These are phyloP conservation scores for Crithidia brevicula DNA, from an alignment of 208 protist species.

Conservation along the genomic window DNA sequence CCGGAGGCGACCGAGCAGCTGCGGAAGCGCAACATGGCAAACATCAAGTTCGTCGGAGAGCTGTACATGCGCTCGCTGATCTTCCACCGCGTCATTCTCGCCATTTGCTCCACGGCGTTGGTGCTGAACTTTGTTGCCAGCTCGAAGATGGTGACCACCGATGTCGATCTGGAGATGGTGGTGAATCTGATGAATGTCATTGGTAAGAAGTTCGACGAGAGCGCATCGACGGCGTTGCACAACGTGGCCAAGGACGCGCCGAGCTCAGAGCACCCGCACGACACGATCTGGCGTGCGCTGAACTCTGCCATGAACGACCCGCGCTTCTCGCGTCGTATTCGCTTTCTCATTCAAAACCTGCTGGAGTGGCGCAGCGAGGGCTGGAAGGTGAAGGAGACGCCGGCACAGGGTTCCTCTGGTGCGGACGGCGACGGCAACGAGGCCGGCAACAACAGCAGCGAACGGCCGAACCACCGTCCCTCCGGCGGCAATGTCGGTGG, in stretches of 20 bases:
- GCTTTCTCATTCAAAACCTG: slow-evolving; percentile 87
- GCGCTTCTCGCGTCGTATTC: slow-evolving; percentile 75
- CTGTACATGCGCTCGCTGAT: slow-evolving; percentile 82
- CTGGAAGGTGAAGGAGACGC: slow-evolving; percentile 65
- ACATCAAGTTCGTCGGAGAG: slow-evolving; percentile 92
- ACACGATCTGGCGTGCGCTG: slow-evolving; percentile 63
- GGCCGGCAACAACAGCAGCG: slow-evolving; percentile 12
- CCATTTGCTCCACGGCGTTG: slow-evolving; percentile 52
- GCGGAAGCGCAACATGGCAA: slow-evolving; percentile 86
- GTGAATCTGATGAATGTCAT: slow-evolving; percentile 85
- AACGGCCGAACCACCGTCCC: slow-evolving; percentile 16
- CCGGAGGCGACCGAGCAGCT: slow-evolving; percentile 70
- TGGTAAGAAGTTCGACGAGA: slow-evolving; percentile 81
- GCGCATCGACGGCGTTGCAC: slow-evolving; percentile 20
- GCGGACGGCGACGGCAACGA: slow-evolving; percentile 33
- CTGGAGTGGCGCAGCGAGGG: slow-evolving; percentile 70
- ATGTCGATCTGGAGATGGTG: slow-evolving; percentile 83
- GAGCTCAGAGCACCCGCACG: slow-evolving; percentile 26
- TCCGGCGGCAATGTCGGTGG: slow-evolving; percentile 22
- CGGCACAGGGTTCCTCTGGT: slow-evolving; percentile 29
- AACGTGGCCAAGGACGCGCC: slow-evolving; percentile 26
- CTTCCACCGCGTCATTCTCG: slow-evolving; percentile 64
- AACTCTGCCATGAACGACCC: slow-evolving; percentile 48
- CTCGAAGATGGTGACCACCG: slow-evolving; percentile 47
- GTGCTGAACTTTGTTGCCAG: slow-evolving; percentile 35